These are phyloP conservation scores for Avena insularis DNA, from an alignment of 176 grass and related monocot species.

Conservation along the genomic window DNA sequence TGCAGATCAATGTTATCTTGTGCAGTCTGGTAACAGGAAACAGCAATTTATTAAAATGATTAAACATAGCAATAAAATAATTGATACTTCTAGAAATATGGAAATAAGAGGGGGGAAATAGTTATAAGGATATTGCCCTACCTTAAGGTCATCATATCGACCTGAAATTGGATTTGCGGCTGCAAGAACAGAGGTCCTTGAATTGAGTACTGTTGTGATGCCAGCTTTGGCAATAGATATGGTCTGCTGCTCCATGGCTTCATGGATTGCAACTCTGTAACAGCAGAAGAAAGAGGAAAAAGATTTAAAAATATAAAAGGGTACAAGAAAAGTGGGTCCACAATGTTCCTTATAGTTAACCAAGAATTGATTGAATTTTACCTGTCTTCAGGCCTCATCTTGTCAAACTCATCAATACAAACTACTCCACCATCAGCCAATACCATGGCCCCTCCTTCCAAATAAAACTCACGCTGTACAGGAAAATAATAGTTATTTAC, in stretches of 20 bases:
- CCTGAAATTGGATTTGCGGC: slow-evolving; percentile 96
- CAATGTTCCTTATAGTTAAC: background rate
- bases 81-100: background rate
- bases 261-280: slow-evolving; percentile 96
- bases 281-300: background rate
- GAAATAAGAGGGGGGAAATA: background rate
- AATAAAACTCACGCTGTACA: slow-evolving; percentile 96
- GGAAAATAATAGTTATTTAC: background rate
- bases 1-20: slow-evolving; percentile 99
- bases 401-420: slow-evolving; percentile 98
- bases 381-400: slow-evolving; percentile 99
- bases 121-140: slow-evolving; percentile 11
- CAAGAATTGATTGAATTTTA: slow-evolving; percentile 20
- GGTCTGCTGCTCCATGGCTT: slow-evolving; percentile 98
- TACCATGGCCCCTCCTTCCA: slow-evolving; percentile 99
- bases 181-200: slow-evolving; percentile 95
- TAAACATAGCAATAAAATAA: background rate
- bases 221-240: slow-evolving; percentile 99
- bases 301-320: background rate
- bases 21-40: slow-evolving; percentile 65
- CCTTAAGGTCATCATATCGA: slow-evolving; percentile 87
- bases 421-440: slow-evolving; percentile 96
- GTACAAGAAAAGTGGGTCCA: background rate
- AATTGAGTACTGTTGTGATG: slow-evolving; percentile 97
- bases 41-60: slow-evolving; percentile 13